These are phyloP conservation scores for Tylopilus balloui DNA, from an alignment of 768 basidiomycete genomes.

Conservation along the genomic window DNA sequence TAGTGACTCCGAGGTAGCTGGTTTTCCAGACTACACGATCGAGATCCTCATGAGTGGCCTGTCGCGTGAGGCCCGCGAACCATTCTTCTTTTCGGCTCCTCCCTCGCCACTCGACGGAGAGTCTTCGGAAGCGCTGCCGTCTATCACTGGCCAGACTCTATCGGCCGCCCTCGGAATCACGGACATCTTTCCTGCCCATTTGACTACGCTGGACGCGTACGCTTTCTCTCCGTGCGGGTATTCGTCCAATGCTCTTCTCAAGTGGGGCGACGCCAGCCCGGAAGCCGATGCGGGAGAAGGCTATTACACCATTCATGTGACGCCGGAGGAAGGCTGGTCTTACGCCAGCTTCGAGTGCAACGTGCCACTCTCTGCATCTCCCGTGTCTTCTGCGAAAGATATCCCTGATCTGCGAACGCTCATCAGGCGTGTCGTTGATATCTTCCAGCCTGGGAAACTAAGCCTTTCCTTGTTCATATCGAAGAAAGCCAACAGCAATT, in stretches of 20 bases:
- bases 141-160: slow-evolving; percentile 35
- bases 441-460: slow-evolving; percentile 87
- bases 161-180: slow-evolving; percentile 75
- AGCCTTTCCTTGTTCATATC: slow-evolving; percentile 90
- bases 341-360: slow-evolving; percentile 99
- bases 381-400: slow-evolving; percentile 27
- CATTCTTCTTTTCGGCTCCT: slow-evolving; percentile 61
- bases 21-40: slow-evolving; percentile 76
- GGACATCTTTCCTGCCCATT: slow-evolving; percentile 70
- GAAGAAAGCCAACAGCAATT: slow-evolving; percentile 44
- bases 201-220: slow-evolving; percentile 87
- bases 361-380: slow-evolving; percentile 55
- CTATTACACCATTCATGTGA: slow-evolving; percentile 98
- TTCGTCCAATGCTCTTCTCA: slow-evolving; percentile 85
- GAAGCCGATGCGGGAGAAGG: slow-evolving; percentile 57
- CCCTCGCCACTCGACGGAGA: slow-evolving; percentile 50
- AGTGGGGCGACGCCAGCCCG: slow-evolving; percentile 42
- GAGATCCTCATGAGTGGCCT: slow-evolving; percentile 98
- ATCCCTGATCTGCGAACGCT: slow-evolving; percentile 79
- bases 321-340: slow-evolving; percentile 96
- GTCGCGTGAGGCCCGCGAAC: slow-evolving; percentile 62
- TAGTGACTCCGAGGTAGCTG: slow-evolving; percentile 13
- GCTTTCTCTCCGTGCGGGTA: slow-evolving; percentile 96
- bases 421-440: slow-evolving; percentile 82
- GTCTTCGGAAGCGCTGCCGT: slow-evolving; percentile 32